A percentile compares a stretch with the other conserved stretches of the same genome.
Conservation (phyloP, 2,329 filamentous ascomycete species). For the Bipolaris oryzae region DNA sequence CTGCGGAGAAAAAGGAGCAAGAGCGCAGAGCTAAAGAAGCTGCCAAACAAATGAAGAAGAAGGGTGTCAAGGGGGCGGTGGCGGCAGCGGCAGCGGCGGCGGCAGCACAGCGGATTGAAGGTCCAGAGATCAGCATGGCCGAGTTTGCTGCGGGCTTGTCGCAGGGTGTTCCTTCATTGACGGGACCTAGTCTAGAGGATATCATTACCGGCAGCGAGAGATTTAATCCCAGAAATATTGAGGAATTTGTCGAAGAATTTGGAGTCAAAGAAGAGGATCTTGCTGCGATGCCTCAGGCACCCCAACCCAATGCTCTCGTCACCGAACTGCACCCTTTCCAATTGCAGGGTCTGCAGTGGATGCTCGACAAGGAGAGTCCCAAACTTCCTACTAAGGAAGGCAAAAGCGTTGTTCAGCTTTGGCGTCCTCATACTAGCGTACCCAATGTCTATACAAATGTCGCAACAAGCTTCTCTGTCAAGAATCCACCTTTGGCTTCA, state of each 20-base stretch:
- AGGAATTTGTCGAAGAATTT: slow-evolving; percentile 70
- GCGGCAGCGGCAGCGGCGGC: no score
- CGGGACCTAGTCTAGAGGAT: slow-evolving; percentile 62
- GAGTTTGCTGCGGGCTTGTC: slow-evolving; percentile 37
- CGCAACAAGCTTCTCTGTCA: slow-evolving; percentile 70
- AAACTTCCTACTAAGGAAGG: slow-evolving; percentile 64
- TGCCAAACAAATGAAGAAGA: slow-evolving; percentile 39
- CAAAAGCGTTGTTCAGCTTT: slow-evolving; percentile 73
- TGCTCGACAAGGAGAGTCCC: slow-evolving; percentile 76
- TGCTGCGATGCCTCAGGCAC: slow-evolving; percentile 72
- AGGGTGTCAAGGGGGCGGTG: slow-evolving; percentile 26
- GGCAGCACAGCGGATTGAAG: slow-evolving; percentile 37
- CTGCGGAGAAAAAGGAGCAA: slow-evolving; percentile 62
- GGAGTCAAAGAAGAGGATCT: slow-evolving; percentile 74
- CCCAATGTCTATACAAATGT: slow-evolving; percentile 66
- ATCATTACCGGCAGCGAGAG: slow-evolving; percentile 70
- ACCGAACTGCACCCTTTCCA: slow-evolving; percentile 81
- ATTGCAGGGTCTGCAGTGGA: slow-evolving; percentile 77
- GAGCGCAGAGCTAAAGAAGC: slow-evolving; percentile 54
- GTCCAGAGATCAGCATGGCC: slow-evolving; percentile 27
- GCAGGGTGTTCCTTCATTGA: slow-evolving; percentile 34
- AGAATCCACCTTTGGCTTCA: slow-evolving; percentile 69
- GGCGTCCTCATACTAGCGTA: slow-evolving; percentile 62
- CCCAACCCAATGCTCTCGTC: slow-evolving; percentile 68
- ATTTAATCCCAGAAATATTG: slow-evolving; percentile 69